Base-by-base conservation (phyloP, 2,329 filamentous ascomycete species). In the Sporothrix sp. region DNA sequence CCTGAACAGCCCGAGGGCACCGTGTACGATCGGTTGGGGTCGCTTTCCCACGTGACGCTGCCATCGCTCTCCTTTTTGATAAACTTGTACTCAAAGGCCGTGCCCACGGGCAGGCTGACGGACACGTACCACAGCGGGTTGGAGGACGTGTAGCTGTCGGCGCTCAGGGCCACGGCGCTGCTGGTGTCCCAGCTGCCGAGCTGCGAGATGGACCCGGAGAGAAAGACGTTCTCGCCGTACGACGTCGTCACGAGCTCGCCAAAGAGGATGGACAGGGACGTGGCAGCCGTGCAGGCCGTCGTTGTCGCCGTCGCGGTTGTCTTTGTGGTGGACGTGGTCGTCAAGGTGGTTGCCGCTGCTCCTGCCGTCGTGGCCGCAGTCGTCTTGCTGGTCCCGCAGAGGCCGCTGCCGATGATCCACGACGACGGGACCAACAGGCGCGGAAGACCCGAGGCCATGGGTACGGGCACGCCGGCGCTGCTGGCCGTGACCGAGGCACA, bases 31-130 rank as follows among this genome's bases (percentile, higher is more conserved):
- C 69, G 71, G 61, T 79, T 74, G 0, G 73, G 71, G 47, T 83
- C 82, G 44, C 67, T 69, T 67, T 88, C 84, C 83, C 84, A 87
- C 2, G 65, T 70, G 7, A 84, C 65, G 0, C 66, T 67, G 0
- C 80, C 77, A 58, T 76, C 72, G 1, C 64, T 60, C 52, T 71
- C 70, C 37, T 82, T 72, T 43, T 77, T 75, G 58, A 87, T 74
- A 60, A 79, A 88, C 68, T 87, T 87, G 64, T 86, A 87, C 66
- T 79, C 60, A 39, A 87, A 68, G 3, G 63, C 65, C 43, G 70
- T 69, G 2, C 82, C 82, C 0, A 78, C 70, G 0, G 70, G 64
- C 13, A 88, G 63, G 1, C 66, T 68, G 27, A 87, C 61, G 0
- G 74, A 75, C 0, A 64, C 71, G 40, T 67, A 71, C 85, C 84